These are phyloP conservation scores for Penicillium polonicum DNA, from an alignment of 2,329 filamentous ascomycete genomes.

Conservation along the genomic window DNA sequence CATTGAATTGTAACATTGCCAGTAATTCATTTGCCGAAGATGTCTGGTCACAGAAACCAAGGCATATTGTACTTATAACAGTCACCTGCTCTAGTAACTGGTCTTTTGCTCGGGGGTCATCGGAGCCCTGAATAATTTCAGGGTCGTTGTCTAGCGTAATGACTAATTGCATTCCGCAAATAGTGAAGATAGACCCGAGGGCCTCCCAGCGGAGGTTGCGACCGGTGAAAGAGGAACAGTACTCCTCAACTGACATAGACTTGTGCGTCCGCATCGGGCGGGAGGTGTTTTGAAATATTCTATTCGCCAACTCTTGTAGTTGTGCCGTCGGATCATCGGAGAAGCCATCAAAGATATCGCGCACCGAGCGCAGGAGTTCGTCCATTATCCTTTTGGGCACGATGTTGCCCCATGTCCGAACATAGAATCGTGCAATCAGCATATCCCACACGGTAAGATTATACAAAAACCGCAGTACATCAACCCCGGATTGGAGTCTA, in stretches of 20 bases:
- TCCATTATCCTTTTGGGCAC: slow-evolving; percentile 29
- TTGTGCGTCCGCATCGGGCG: slow-evolving; percentile 25
- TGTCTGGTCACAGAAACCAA: slow-evolving; percentile 35
- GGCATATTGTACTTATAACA: slow-evolving; percentile 36
- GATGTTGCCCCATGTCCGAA: slow-evolving; percentile 21
- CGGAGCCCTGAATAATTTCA: slow-evolving; percentile 25
- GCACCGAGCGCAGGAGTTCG: slow-evolving; percentile 28
- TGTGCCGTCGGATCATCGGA: slow-evolving; percentile 26
- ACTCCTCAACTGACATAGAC: slow-evolving; percentile 34
- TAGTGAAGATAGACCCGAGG: slow-evolving; percentile 41
- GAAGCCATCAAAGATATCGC: slow-evolving; percentile 27
- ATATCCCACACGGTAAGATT: slow-evolving; percentile 26
- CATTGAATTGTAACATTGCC: slow-evolving; percentile 38
- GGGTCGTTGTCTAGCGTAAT: slow-evolving; percentile 33
- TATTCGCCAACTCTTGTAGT: slow-evolving; percentile 28
- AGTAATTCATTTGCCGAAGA: slow-evolving; percentile 35
- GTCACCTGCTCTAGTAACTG: slow-evolving; percentile 33
- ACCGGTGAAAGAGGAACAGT: slow-evolving; percentile 30
- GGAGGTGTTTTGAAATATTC: slow-evolving; percentile 34
- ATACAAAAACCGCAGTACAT: slow-evolving; percentile 32
- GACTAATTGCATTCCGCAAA: slow-evolving; percentile 39
- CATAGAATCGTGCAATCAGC: slow-evolving; percentile 30
- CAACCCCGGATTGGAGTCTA: slow-evolving; percentile 32
- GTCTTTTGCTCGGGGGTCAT: slow-evolving; percentile 28
- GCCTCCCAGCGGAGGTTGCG: slow-evolving; percentile 44